A percentile compares a stretch with the other conserved stretches of the same genome.
These are phyloP conservation scores for Cucurbita ficifolia DNA, from an alignment of 306 rosid species.

Conservation along the genomic window DNA sequence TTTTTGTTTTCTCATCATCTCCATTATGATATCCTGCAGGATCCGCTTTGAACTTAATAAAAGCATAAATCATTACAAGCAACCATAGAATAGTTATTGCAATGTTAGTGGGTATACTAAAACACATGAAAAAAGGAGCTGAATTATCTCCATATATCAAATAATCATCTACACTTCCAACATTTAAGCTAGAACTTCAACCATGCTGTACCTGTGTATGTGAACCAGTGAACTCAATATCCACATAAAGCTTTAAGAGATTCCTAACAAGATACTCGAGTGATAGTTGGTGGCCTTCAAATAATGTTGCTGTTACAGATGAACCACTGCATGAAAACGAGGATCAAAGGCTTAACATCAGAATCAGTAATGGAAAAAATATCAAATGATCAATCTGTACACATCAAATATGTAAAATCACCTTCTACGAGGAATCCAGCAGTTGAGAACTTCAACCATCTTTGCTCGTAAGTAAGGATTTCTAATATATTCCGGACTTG, in stretches of 20 bases:
- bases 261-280: slow-evolving; percentile 91
- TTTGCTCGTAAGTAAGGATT: slow-evolving; percentile 95
- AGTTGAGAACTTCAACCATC: slow-evolving; percentile 96
- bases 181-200: neutral
- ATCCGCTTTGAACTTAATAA: neutral
- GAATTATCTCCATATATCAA: neutral
- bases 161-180: neutral
- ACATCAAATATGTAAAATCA: slow-evolving; percentile 20
- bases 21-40: neutral
- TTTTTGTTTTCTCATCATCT: neutral
- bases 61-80: neutral
- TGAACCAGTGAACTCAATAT: slow-evolving; percentile 97
- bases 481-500: slow-evolving; percentile 67
- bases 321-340: slow-evolving; percentile 42
- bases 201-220: slow-evolving; percentile 62
- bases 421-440: slow-evolving; percentile 98
- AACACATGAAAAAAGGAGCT: neutral
- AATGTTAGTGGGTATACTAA: neutral
- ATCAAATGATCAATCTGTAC: neutral
- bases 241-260: slow-evolving; percentile 92
- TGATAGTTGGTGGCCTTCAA: slow-evolving; percentile 93
- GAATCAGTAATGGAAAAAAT: slow-evolving; percentile 1
- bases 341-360: slow-evolving; percentile 17
- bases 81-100: neutral
- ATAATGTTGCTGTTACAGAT: slow-evolving; percentile 55